Conservation (phyloP, 163 green algal genomes). For the Chlorella variabilis region DNA sequence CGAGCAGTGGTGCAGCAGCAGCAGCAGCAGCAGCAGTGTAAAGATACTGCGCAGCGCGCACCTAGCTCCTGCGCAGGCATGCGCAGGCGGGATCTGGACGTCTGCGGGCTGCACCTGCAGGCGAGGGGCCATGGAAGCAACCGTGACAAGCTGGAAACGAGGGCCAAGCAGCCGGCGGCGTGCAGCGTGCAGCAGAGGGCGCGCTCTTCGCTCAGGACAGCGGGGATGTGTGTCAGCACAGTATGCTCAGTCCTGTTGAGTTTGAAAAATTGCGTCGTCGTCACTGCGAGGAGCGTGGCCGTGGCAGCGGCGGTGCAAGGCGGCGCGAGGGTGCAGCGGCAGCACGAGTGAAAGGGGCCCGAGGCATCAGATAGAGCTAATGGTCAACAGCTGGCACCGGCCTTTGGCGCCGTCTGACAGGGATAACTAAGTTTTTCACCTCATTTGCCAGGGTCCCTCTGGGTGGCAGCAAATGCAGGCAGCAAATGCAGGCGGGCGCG, state of each 20-base stretch:
- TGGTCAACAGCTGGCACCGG: slow-evolving; percentile 59
- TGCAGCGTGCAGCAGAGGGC: neutral
- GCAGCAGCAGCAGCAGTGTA: neutral
- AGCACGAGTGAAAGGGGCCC: neutral
- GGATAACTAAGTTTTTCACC: slow-evolving; percentile 76
- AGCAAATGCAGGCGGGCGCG: neutral
- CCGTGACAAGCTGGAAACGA: neutral
- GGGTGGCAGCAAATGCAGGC: neutral
- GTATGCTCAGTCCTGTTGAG: slow-evolving; percentile 70
- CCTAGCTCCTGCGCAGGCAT: neutral
- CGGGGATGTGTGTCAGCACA: slow-evolving; percentile 60
- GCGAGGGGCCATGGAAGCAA: too few species aligned
- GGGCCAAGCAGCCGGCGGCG: neutral
- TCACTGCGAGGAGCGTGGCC: slow-evolving; percentile 14
- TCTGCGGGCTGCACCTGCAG: too few species aligned
- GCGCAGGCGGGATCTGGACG: too few species aligned
- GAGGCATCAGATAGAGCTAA: slow-evolving; percentile 86
- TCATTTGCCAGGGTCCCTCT: slow-evolving; percentile 41
- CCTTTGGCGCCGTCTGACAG: slow-evolving; percentile 75
- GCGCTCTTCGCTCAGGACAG: slow-evolving; percentile 62
- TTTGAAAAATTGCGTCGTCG: slow-evolving; percentile 66
- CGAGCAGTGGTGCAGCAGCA: neutral
- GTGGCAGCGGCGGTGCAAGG: neutral
- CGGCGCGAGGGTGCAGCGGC: neutral
- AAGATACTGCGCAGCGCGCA: neutral